A percentile compares a stretch with the other conserved stretches of the same genome.
These are phyloP conservation scores for Cucumis sativus DNA, from an alignment of 306 rosid genomes.

Conservation along the genomic window Cucumber_9930_V3 NC_026660.2:9996501-9997000, in stretches of 20 bases:
- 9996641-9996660: conserved; percentile 39
- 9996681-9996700: conserved; percentile 71
- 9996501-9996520: not conserved
- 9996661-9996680: conserved; percentile 54
- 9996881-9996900: conserved; percentile 6
- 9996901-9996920: conserved; percentile 35
- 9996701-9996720: conserved; percentile 54
- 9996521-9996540: not conserved
- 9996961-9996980: conserved; percentile 41
- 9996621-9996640: conserved; percentile 22
- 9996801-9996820: conserved; percentile 4
- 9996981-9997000: conserved; percentile 27
- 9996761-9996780: conserved; percentile 23
- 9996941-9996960: conserved; percentile 16
- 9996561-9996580: not conserved
- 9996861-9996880: not conserved
- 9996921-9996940: conserved; percentile 8
- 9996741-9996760: conserved; percentile 28
- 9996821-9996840: not conserved
- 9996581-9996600: not conserved
- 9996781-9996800: conserved; percentile 19
- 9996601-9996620: conserved; percentile 22
- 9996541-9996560: not conserved
- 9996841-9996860: not conserved
- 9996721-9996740: conserved; percentile 21